Conservation (phyloP, 345 rosid species). For the Gossypium raimondii region DNA sequence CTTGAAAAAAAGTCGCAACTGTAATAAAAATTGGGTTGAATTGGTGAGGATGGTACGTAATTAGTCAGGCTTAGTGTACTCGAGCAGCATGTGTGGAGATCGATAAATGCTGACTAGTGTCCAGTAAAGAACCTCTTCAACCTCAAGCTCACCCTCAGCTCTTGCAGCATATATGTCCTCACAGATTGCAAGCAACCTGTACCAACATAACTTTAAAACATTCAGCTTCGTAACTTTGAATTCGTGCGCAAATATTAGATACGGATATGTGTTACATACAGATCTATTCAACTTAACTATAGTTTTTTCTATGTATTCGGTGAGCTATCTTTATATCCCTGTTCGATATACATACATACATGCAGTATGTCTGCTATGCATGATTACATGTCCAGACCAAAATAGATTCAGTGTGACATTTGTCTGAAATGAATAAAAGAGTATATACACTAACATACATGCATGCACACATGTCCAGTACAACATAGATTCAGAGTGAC, state of each 20-base stretch:
- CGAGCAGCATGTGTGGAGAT: slow-evolving; percentile 95
- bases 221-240: neutral
- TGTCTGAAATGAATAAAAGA: too few relatives aligned
- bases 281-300: too few relatives aligned
- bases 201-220: slow-evolving; percentile 12
- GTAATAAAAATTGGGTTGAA: neutral
- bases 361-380: too few relatives aligned
- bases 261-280: neutral
- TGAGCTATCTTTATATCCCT: too few relatives aligned
- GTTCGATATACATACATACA: neutral
- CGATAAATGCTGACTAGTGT: slow-evolving; percentile 89
- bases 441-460: too few relatives aligned
- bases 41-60: neutral
- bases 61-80: slow-evolving; percentile 82
- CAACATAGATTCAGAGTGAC: too few relatives aligned
- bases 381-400: too few relatives aligned
- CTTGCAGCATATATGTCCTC: slow-evolving; percentile 94
- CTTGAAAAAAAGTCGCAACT: neutral
- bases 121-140: slow-evolving; percentile 98
- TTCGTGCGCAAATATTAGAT: neutral
- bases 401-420: too few relatives aligned
- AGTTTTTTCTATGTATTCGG: too few relatives aligned
- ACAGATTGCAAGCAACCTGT: slow-evolving; percentile 88
- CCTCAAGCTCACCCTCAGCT: slow-evolving; percentile 94
- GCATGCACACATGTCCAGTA: too few relatives aligned